Percentiles rank a stretch among this genome's conserved stretches.
phyloP scores from a whole-genome alignment of 495 filamentous ascomycete genomes.

The Hypoxylon rickii region DNA sequence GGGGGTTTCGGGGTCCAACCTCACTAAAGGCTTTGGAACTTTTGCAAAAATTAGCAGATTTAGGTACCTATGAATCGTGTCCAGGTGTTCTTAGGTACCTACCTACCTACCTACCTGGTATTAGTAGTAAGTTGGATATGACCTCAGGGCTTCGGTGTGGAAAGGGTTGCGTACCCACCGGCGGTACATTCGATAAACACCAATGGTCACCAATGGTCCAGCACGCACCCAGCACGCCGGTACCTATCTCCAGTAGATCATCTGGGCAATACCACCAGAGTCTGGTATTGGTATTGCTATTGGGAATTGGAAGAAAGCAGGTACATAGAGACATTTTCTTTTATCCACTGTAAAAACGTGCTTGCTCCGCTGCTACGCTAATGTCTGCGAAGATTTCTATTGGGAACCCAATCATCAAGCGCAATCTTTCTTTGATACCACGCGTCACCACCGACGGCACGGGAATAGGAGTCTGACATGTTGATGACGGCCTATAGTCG shows the following conservation, averaged over 20 bases:
- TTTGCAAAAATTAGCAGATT: conserved; percentile 18
- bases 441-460: conserved; percentile 29
- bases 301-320: background rate
- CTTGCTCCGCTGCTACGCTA: conserved; percentile 22
- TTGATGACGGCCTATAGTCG: conserved; percentile 30
- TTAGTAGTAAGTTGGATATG: no score
- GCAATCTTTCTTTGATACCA: conserved; percentile 24
- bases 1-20: no score
- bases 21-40: conserved; percentile 22
- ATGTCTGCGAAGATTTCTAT: conserved; percentile 24
- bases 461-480: conserved; percentile 33
- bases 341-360: conserved; percentile 26
- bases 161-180: no score
- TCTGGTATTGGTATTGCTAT: no score
- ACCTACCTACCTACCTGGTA: no score
- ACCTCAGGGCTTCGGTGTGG: no score
- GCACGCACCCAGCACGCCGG: conserved; percentile 4
- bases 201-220: no score
- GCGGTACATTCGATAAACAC: no score
- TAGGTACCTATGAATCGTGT: no score
- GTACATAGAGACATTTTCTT: background rate
- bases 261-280: background rate
- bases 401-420: conserved; percentile 33
- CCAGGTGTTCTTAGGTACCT: no score
- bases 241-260: background rate